A percentile compares a stretch with the other conserved stretches of the same genome.
These are phyloP conservation scores for Dactylis glomerata DNA, from an alignment of 176 grass and related monocot species.

Conservation along the genomic window DNA sequence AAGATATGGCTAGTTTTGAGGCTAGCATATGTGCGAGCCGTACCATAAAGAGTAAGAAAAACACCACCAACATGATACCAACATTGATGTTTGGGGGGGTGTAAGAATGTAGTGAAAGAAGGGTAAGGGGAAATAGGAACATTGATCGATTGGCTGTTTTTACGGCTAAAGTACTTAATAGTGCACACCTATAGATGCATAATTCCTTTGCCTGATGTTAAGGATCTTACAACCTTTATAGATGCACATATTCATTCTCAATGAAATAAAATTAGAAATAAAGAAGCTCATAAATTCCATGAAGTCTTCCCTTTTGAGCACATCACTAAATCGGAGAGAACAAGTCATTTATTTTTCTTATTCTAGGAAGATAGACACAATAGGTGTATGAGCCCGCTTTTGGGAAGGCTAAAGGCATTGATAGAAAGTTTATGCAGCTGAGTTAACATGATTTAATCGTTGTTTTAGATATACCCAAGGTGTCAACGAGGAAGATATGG, in stretches of 20 bases:
- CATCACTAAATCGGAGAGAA: neutral
- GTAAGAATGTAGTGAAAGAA: neutral
- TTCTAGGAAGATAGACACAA: neutral
- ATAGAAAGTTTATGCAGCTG: no score
- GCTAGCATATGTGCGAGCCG: neutral
- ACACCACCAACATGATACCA: neutral
- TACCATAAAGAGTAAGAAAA: neutral
- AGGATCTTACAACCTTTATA: neutral
- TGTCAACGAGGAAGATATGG: no score
- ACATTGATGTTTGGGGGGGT: neutral
- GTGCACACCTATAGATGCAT: neutral
- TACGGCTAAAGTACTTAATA: neutral
- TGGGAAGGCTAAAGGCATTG: no score
- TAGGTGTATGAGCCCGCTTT: no score
- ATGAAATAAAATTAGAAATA: neutral
- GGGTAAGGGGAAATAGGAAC: neutral
- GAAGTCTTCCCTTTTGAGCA: neutral
- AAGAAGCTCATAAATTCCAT: neutral
- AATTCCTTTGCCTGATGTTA: no score
- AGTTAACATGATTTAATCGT: no score
- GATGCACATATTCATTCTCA: neutral
- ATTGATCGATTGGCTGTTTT: neutral
- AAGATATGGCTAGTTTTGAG: neutral
- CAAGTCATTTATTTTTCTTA: neutral
- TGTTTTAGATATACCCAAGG: no score